Evolutionary conservation across 257 asterid genomes (phyloP), one percentile per base, ranked within the genome.

Genomic region (Solanum stenotomum): DNA sequence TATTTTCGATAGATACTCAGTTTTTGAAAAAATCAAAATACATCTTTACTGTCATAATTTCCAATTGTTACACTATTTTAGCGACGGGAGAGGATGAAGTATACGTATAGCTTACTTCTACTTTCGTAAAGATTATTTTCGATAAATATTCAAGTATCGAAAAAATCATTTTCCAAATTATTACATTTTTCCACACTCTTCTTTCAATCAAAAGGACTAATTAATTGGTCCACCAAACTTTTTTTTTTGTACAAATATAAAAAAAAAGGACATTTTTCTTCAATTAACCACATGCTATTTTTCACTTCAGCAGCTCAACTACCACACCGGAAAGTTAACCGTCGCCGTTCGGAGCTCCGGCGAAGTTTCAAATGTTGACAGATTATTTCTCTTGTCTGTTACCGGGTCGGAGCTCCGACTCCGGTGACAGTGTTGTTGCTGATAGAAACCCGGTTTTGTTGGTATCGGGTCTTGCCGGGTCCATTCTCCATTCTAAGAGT

Each of bases 381-480:
- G 70, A 90, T 72, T 90, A 89, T 70, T 93, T 92, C 86, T 92
- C 95, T 88, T 91, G 94, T 75, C 85, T 91, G 91, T 33, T 71
- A 31, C 83, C 52, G 5, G 31, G 88, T 40, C 84, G 89, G 83
- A 86, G 86, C 87, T 90, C 95, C 85, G 92, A 89, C 79, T 82
- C 70, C 18, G 68, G 33, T 25, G 10, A 81, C 2, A 92, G 76
- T 29, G 92, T 83, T 40, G 93, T 72, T 61, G 92, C 93, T 72
- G 98, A 96, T 89, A 94, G 95, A 34, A 95, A 96, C 91, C 99
- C 99, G 82, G 95, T 96, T 34, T 91, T 96, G 6, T 83, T 96
- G 52, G 95, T 96, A 5, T 91, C 98, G 72, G 98, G 99, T 65
- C 72, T 95, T 5, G 97, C 89, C 67, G 99, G 99, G n/a, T 92